phyloP scores from a whole-genome alignment of 805 yeast species.

The Metschnikowia continentalis region DNA sequence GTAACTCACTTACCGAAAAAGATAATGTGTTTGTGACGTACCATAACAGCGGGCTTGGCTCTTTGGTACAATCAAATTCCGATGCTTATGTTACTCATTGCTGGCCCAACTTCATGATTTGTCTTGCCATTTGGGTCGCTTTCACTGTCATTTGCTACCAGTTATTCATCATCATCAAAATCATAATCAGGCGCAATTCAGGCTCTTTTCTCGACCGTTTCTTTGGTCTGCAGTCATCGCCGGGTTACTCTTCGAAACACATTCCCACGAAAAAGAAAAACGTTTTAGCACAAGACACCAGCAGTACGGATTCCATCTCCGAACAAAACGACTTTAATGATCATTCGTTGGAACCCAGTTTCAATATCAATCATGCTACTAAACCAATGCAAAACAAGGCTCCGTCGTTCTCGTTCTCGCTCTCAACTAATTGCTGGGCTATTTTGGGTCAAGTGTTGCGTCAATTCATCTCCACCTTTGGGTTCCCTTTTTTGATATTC shows the following conservation, averaged over 20 bases:
- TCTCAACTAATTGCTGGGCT: slow-evolving; percentile 14
- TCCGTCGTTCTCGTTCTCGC: slow-evolving; percentile 2
- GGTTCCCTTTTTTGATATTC: slow-evolving; percentile 42
- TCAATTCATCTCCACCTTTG: slow-evolving; percentile 32
- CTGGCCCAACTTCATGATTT: slow-evolving; percentile 45
- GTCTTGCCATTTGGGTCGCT: slow-evolving; percentile 25
- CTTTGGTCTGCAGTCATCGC: slow-evolving; percentile 1
- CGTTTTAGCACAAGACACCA: background rate
- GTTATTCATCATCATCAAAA: slow-evolving; percentile 19
- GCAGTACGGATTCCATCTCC: background rate
- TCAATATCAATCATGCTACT: background rate
- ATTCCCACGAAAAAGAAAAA: background rate
- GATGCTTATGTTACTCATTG: slow-evolving; percentile 22
- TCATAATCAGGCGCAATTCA: slow-evolving; percentile 1
- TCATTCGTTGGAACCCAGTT: background rate
- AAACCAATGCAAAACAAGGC: background rate
- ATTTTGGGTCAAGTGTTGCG: slow-evolving; percentile 31
- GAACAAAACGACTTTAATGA: background rate
- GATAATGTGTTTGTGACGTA: slow-evolving; percentile 43
- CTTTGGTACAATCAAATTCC: slow-evolving; percentile 30
- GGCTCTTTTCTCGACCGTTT: slow-evolving; percentile 5
- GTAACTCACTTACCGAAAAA: slow-evolving; percentile 5
- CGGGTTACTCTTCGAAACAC: background rate
- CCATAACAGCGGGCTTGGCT: slow-evolving; percentile 37
- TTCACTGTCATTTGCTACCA: slow-evolving; percentile 23